phyloP scores from a whole-genome alignment of 306 rosid genomes.

The Nissolia schottii region DNA sequence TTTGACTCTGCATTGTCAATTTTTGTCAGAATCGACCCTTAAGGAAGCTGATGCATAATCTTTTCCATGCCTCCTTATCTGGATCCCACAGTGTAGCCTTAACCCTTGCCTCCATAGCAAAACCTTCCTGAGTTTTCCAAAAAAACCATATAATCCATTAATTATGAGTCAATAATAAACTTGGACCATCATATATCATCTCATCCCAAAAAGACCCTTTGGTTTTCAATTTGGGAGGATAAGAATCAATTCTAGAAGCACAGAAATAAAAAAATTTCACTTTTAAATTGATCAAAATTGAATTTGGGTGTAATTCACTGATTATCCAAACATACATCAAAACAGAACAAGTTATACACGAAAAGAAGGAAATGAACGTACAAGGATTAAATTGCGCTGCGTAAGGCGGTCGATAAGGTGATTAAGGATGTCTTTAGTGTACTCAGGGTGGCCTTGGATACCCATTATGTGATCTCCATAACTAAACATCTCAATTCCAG shows the following conservation, averaged over 20 bases:
- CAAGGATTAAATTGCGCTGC: conserved; percentile 42
- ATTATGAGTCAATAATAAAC: too few species aligned
- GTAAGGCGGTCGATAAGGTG: conserved; percentile 72
- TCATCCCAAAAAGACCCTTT: background rate
- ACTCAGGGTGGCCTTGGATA: conserved; percentile 98
- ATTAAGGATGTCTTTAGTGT: conserved; percentile 58
- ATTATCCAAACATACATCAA: too few species aligned
- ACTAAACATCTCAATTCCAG: conserved; percentile 70
- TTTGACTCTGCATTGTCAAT: conserved; percentile 9
- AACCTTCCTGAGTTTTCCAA: conserved; percentile 40
- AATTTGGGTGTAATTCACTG: too few species aligned
- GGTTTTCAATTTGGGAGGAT: too few species aligned
- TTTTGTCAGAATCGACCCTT: conserved; percentile 46
- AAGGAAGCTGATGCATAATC: conserved; percentile 56
- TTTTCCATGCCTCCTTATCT: conserved; percentile 65
- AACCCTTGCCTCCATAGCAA: conserved; percentile 43
- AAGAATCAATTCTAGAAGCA: too few species aligned
- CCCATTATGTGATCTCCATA: conserved; percentile 78
- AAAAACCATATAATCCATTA: background rate
- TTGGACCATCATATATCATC: background rate
- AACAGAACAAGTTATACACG: background rate
- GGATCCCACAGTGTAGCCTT: conserved; percentile 48
- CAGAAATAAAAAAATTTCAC: too few species aligned
- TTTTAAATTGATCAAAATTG: too few species aligned
- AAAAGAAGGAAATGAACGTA: background rate